Conservation (phyloP, 176 grass and related monocot genomes). For the Rhipidocladum racemiflorum region DNA sequence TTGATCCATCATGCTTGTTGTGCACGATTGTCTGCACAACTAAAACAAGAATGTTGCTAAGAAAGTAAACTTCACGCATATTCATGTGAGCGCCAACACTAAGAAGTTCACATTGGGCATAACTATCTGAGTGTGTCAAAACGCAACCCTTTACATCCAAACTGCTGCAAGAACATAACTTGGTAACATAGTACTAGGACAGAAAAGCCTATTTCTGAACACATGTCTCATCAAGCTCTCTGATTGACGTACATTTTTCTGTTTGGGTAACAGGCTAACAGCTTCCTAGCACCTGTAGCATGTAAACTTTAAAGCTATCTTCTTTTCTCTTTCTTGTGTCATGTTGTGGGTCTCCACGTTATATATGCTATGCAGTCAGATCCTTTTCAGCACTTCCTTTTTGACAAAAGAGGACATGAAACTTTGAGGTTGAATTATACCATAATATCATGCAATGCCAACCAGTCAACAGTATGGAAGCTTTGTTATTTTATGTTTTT, state of each 20-base stretch:
- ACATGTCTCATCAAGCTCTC: background rate
- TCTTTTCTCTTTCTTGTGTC: background rate
- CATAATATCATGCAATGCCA: background rate
- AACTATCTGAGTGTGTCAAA: background rate
- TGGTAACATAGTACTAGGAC: background rate
- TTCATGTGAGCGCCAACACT: background rate
- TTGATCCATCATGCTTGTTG: background rate
- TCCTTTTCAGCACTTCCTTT: conserved; percentile 3
- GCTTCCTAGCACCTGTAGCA: background rate
- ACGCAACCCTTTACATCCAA: background rate
- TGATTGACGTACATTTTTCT: background rate
- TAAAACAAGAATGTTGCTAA: background rate
- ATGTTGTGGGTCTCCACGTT: background rate
- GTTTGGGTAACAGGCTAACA: background rate
- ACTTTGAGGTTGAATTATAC: background rate
- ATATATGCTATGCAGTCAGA: background rate
- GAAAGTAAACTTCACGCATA: background rate
- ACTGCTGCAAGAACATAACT: background rate
- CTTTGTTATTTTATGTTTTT: background rate
- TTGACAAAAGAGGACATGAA: background rate
- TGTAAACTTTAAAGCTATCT: background rate
- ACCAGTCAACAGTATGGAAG: background rate
- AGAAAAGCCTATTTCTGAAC: background rate
- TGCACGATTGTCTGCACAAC: background rate
- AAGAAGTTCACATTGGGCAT: background rate